Percentiles rank a stretch among this genome's conserved stretches.
Conservation (phyloP, 768 basidiomycete species). For the Pleurotus ostreatus region DNA sequence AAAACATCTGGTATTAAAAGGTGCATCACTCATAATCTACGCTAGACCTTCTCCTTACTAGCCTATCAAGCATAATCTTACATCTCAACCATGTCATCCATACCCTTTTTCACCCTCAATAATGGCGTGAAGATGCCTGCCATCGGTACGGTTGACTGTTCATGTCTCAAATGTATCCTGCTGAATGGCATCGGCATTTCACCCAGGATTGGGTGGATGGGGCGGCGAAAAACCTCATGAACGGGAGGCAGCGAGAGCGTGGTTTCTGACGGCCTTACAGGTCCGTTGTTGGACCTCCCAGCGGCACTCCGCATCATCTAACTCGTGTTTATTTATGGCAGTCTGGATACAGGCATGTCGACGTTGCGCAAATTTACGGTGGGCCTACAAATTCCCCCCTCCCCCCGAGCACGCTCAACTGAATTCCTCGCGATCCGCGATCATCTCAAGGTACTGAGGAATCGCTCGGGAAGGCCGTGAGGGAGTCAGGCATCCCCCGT, state of each 20-base stretch:
- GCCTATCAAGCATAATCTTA: neutral
- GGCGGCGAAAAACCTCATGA: constrained; percentile 28
- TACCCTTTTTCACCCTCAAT: neutral
- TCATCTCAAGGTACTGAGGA: constrained; percentile 29
- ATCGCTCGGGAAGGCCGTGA: constrained; percentile 38
- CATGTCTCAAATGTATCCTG: neutral
- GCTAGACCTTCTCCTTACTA: too few relatives aligned
- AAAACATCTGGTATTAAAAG: too few relatives aligned
- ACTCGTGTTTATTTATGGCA: constrained; percentile 11
- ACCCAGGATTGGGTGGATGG: constrained; percentile 37
- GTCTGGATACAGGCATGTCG: constrained; percentile 39
- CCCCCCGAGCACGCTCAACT: too few relatives aligned
- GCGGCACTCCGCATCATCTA: neutral
- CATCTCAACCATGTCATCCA: neutral
- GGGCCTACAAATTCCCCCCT: neutral
- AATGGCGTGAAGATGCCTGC: neutral
- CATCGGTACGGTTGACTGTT: neutral
- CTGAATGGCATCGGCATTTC: neutral
- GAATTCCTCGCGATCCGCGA: neutral
- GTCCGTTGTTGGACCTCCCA: constrained; percentile 14
- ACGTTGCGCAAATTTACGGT: constrained; percentile 35
- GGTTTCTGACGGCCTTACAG: constrained; percentile 38
- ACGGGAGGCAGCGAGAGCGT: constrained; percentile 27
- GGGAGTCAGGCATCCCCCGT: constrained; percentile 44
- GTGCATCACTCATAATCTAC: too few relatives aligned